Percentiles rank a stretch among this genome's conserved stretches.
Conservation (phyloP, 306 rosid species). For the Biancaea sappan region DNA sequence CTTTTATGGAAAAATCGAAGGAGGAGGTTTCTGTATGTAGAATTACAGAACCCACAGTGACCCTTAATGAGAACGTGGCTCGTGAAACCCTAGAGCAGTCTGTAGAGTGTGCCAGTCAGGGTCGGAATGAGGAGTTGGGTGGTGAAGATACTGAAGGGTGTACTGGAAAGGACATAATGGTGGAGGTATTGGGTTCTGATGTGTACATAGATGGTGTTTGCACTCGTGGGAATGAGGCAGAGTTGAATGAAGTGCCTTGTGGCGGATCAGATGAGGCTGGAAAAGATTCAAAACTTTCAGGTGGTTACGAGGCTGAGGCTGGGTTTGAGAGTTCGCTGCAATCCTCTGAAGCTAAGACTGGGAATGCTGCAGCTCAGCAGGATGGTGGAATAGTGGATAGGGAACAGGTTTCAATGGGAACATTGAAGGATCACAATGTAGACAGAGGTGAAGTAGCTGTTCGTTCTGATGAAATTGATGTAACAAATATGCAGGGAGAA, state of each 20-base stretch:
- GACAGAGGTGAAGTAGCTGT: constrained; percentile 2
- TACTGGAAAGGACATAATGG: constrained; percentile 77
- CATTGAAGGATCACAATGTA: not conserved
- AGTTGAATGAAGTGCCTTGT: constrained; percentile 38
- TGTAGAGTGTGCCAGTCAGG: constrained; percentile 27
- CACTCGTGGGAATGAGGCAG: constrained; percentile 42
- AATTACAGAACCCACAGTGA: constrained; percentile 49
- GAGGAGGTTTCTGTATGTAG: constrained; percentile 42
- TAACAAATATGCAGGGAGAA: not conserved
- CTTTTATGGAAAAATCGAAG: constrained; percentile 69
- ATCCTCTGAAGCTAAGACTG: constrained; percentile 31
- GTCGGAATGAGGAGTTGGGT: constrained; percentile 40
- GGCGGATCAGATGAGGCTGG: constrained; percentile 32
- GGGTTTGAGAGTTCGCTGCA: constrained; percentile 44
- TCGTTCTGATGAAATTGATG: constrained; percentile 28
- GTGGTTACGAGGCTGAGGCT: constrained; percentile 25
- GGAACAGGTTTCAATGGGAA: constrained; percentile 21
- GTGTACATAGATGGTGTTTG: constrained; percentile 86
- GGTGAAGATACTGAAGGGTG: constrained; percentile 52
- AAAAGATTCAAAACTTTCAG: constrained; percentile 36
- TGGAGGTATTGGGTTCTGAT: constrained; percentile 78
- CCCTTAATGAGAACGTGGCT: constrained; percentile 41
- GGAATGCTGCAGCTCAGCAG: constrained; percentile 15
- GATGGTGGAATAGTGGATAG: constrained; percentile 37
- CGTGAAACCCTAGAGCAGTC: constrained; percentile 50